Evolutionary conservation across 2,329 filamentous ascomycete species (phyloP).

Genomic region (Beauveria australis): DNA sequence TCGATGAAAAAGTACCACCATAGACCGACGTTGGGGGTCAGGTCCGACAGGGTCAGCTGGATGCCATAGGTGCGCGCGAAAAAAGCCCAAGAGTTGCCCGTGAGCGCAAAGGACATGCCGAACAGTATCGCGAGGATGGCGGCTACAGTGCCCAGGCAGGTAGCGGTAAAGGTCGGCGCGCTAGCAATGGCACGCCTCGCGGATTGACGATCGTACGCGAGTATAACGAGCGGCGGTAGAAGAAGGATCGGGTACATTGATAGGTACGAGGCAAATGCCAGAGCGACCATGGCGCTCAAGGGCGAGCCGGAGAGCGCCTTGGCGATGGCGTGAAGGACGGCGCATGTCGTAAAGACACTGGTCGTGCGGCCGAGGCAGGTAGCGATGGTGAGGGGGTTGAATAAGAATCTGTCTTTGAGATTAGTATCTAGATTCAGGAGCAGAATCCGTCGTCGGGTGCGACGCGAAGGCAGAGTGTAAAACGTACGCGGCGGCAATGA

Average conservation of each 20-base stretch:
- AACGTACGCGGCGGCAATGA: conserved; percentile 69
- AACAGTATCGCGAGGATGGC: conserved; percentile 55
- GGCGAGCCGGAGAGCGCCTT: conserved; percentile 69
- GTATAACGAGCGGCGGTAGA: conserved; percentile 70
- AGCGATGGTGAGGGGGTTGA: conserved; percentile 89
- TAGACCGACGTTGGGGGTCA: conserved; percentile 89
- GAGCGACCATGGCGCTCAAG: conserved; percentile 70
- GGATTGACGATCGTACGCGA: conserved; percentile 64
- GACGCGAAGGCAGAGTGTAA: not conserved
- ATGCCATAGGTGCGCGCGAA: conserved; percentile 84
- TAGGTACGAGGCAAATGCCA: conserved; percentile 82
- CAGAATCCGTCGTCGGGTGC: not conserved
- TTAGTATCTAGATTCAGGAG: conserved; percentile 6
- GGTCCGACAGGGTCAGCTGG: conserved; percentile 80
- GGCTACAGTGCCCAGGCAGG: conserved; percentile 44
- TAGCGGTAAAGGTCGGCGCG: conserved; percentile 41
- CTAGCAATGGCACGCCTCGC: conserved; percentile 27
- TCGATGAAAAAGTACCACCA: conserved; percentile 99
- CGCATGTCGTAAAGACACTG: conserved; percentile 78
- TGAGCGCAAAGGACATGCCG: conserved; percentile 62
- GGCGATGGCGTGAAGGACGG: conserved; percentile 74
- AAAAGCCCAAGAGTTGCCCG: conserved; percentile 78
- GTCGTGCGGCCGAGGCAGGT: conserved; percentile 88
- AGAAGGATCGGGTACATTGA: conserved; percentile 87
- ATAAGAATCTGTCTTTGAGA: conserved; percentile 58